Evolutionary conservation across 495 filamentous ascomycete species (phyloP).

Genomic region (Bathelium albidoporum): DNA sequence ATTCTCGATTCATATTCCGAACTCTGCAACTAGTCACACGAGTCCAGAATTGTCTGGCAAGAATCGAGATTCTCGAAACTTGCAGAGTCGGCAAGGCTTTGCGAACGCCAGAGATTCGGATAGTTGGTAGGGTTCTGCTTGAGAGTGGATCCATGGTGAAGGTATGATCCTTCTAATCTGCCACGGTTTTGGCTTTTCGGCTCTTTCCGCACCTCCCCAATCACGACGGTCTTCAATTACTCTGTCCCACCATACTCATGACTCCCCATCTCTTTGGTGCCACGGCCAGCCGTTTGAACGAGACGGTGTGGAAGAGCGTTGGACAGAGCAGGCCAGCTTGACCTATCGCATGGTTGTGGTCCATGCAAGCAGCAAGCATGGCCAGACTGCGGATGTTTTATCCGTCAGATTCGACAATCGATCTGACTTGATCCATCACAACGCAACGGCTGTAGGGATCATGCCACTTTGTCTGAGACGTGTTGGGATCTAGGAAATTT

Average conservation of each 20-base stretch:
- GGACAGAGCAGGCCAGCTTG: not conserved
- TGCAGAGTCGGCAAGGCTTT: not conserved
- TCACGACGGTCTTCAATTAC: no score
- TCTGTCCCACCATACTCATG: no score
- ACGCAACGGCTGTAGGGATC: not conserved
- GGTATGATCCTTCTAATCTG: constrained; percentile 3
- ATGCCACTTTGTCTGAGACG: not conserved
- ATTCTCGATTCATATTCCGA: no score
- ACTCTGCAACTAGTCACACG: no score
- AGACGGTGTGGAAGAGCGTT: not conserved
- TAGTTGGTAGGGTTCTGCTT: not conserved
- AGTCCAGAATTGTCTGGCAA: not conserved
- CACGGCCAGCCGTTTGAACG: not conserved
- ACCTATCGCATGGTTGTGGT: not conserved
- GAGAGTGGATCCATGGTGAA: not conserved
- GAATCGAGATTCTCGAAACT: not conserved
- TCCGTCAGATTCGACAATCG: not conserved
- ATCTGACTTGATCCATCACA: not conserved
- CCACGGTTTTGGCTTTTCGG: not conserved
- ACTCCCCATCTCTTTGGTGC: not conserved
- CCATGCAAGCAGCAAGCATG: not conserved
- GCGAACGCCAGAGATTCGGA: not conserved
- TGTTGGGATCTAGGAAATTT: not conserved
- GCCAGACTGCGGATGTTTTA: not conserved
- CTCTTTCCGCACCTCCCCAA: not conserved